Percentiles rank a stretch among this genome's conserved stretches.
phyloP scores from a whole-genome alignment of 148 eudicot species.

The Chenopodium quinoa region DNA sequence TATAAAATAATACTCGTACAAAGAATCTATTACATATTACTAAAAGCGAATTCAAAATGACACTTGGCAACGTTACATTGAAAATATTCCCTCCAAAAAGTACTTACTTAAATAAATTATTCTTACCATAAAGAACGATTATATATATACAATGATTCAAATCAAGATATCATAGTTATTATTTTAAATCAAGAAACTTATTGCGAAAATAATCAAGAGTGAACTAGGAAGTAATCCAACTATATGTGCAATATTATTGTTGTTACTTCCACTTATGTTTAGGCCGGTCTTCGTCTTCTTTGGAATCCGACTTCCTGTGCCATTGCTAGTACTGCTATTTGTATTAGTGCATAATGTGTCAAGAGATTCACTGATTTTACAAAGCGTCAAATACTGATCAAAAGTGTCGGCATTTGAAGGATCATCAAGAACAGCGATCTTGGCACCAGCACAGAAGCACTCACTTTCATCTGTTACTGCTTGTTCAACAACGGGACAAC shows the following conservation, averaged over 20 bases:
- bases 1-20: too few species aligned
- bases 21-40: too few species aligned
- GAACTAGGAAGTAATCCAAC: constrained; percentile 4
- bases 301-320: background rate
- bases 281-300: too few species aligned
- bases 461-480: background rate
- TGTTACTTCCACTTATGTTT: background rate
- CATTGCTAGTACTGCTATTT: background rate
- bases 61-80: too few species aligned
- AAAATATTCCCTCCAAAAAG: too few species aligned
- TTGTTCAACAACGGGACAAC: background rate
- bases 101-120: too few species aligned
- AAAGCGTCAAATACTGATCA: background rate
- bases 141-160: background rate
- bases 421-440: background rate
- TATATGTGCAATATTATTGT: background rate
- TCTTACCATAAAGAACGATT: too few species aligned
- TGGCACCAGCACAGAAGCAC: constrained; percentile 13
- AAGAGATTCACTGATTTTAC: background rate
- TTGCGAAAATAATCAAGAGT: background rate
- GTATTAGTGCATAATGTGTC: constrained; percentile 4
- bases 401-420: background rate
- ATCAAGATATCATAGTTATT: background rate
- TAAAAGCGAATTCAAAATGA: too few species aligned
- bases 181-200: background rate